Evolutionary conservation across 805 yeast species (phyloP), one percentile per base, ranked within the genome.

Genomic region (Metschnikowia arizonensis): DNA sequence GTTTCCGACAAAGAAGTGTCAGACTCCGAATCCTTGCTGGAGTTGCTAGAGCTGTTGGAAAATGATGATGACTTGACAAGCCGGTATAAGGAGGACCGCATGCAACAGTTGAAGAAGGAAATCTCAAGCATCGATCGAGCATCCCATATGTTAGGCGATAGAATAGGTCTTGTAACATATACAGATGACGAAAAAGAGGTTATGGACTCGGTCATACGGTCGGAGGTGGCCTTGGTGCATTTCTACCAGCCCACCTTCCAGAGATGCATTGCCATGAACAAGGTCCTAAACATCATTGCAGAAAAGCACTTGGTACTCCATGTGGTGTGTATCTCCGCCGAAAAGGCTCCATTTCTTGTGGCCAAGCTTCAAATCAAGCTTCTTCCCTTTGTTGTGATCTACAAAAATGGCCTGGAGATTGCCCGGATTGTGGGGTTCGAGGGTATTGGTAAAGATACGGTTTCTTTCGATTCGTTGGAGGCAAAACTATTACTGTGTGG

Each of bases 381-480:
- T 9, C 68, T 88, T 4, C 96, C 96, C 0, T 82, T 81, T 52
- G 81, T 87, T 2, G 62, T 84, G 1, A 68, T 80, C 7, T 88
- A 82, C 57, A 66, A 65, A 10, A 66, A 75, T 30, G 90, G 90
- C 1, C 62, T 72, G 35, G 91, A 85, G 54, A 58, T 68, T 3
- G 72, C 74, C 11, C 65, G 87, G 49, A 56, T 86, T 4, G 73
- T 86, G 4, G 96, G 96, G 5, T 83, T 88, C 55, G 82, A 81
- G 42, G 74, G 76, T 26, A 64, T 87, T 35, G 77, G 80, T 24
- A 55, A 59, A 29, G 65, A 73, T 40, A 65, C 72, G 3, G 81
- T 83, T 53, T 56, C 69, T 2, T 54, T 76, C 7, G 73, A 68
- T 34, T 56, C 69, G 2, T 63, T 86, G 48, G 90, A 85, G 56